Evolutionary conservation across 2,329 filamentous ascomycete genomes (phyloP), one percentile per base, ranked within the genome.

Genomic region (Diplodia seriata): DNA sequence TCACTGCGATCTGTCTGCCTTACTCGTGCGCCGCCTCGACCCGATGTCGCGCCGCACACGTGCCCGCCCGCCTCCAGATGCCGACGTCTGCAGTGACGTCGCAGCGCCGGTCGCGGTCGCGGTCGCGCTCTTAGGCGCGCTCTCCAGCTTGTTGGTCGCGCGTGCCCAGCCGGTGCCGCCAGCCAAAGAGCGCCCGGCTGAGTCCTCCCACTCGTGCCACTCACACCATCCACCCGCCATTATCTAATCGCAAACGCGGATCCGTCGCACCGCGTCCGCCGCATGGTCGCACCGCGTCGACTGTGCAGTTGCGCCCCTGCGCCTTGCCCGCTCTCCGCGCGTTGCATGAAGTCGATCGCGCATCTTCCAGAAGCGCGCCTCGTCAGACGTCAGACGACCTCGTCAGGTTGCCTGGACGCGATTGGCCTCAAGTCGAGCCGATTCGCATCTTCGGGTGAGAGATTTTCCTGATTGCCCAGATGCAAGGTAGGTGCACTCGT

Each of bases 231-330:
- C 43, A 29, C 12, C 26, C 64, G 43, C 64, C 64, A 67, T 67
- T 67, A 67, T 57, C 64, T 67, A 67, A 67, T 67, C 64, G 54
- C 36, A 38, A 67, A 59, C 50, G 59, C 59, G 43, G n/a, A 26
- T 63, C 43, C 59, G 59, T 63, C 50, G 36, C 59, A 63, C 59
- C 29, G 36, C 59, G 18, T 56, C 64, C 64, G 64, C 64, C 31
- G 23, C 33, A 18, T 43, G 26, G 64, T 40, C 43, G 55, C 64
- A 66, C 64, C 31, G 64, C 64, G 47, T 59, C n/a, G 51, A 43
- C 63, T 31, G 55, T 67, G 54, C 53, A 38, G 54, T 43, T 47
- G 40, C 55, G 64, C 50, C 64, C 64, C 64, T 67, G 64, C 64
- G 64, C 64, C 64, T 49, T 29, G 36, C 49, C 63, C 63, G 43